These are phyloP conservation scores for Monilinia laxa DNA, from an alignment of 2,329 filamentous ascomycete species.

Conservation along the genomic window DNA sequence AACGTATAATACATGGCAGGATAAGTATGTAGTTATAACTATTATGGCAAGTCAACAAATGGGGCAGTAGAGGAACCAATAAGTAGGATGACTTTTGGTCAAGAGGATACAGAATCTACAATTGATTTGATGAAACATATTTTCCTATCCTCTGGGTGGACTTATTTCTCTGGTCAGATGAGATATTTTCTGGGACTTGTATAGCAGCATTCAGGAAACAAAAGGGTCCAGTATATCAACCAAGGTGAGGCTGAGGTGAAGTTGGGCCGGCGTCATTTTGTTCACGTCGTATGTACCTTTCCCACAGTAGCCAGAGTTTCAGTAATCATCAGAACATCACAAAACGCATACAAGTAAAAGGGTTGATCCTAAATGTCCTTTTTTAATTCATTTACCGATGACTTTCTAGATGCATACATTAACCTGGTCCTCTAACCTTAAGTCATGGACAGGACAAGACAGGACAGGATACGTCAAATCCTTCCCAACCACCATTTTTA, in stretches of 20 bases:
- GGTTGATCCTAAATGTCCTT: not conserved
- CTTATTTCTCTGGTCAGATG: not conserved
- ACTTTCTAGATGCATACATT: conserved; percentile 1
- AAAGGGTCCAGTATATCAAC: too few species aligned
- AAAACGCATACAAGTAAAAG: not conserved
- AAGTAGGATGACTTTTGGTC: not conserved
- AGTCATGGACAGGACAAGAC: not conserved
- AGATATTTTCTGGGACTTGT: not conserved
- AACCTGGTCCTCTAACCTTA: not conserved
- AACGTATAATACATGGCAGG: not conserved
- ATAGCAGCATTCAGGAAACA: not conserved
- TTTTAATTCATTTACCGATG: not conserved
- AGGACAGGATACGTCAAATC: not conserved
- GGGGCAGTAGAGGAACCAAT: not conserved
- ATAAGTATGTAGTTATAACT: not conserved
- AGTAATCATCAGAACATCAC: not conserved
- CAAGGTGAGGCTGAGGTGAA: not conserved
- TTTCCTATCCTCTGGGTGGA: not conserved
- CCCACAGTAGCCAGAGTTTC: not conserved
- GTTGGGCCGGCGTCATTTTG: not conserved
- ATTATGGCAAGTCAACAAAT: not conserved
- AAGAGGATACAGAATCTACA: not conserved
- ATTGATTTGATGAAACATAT: not conserved
- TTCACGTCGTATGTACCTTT: not conserved
- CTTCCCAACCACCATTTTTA: not conserved